A percentile compares a stretch with the other conserved stretches of the same genome.
Evolutionary conservation across 768 basidiomycete species (phyloP).

Genomic region (Royoungia palumana): DNA sequence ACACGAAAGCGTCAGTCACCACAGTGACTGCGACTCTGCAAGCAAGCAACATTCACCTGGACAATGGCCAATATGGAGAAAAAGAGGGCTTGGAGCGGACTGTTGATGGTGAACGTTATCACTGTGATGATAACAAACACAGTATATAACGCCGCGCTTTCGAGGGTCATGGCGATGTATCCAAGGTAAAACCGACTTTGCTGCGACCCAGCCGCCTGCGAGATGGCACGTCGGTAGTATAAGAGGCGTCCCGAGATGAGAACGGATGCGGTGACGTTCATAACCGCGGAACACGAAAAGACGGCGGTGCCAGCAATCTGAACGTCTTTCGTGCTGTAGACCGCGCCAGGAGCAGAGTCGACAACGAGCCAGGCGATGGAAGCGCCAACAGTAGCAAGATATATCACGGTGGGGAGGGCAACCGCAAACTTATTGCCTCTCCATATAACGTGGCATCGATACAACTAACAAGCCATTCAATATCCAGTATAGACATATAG

Average conservation of each 20-base stretch:
- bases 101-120: constrained; percentile 15
- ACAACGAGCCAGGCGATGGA: constrained; percentile 19
- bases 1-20: no score
- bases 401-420: constrained; percentile 3
- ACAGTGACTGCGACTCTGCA: constrained; percentile 39
- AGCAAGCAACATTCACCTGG: constrained; percentile 13
- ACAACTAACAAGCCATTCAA: constrained; percentile 10
- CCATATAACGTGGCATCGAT: constrained; percentile 25
- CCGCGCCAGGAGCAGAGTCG: constrained; percentile 9
- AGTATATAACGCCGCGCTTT: constrained; percentile 21
- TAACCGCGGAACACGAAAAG: constrained; percentile 14
- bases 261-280: constrained; percentile 15
- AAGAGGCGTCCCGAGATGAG: constrained; percentile 17
- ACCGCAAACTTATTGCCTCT: constrained; percentile 2
- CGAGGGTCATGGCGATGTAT: constrained; percentile 27
- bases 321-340: constrained; percentile 14
- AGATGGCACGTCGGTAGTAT: constrained; percentile 16
- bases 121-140: constrained; percentile 9
- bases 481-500: no score
- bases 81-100: constrained; percentile 22
- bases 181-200: constrained; percentile 20
- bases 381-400: constrained; percentile 13
- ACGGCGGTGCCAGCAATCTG: constrained; percentile 13
- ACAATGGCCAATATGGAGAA: constrained; percentile 19
- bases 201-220: constrained; percentile 2